Base-by-base conservation (phyloP, 176 grass and related monocot species). In the Aegilops bicornis region DNA sequence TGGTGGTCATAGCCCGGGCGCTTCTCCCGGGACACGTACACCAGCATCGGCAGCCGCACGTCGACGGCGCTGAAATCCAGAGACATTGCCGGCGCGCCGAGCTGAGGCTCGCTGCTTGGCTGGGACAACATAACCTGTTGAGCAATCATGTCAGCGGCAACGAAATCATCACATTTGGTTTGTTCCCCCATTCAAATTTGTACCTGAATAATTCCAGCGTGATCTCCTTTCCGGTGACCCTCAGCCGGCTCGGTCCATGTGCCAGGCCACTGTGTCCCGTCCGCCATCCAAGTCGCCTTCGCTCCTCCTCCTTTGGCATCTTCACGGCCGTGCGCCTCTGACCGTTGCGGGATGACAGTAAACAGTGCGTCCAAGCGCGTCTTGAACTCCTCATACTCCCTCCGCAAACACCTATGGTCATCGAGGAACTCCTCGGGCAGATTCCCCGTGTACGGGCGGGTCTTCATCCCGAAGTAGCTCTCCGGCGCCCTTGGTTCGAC, bases 21-120 rank as follows among this genome's bases (percentile, higher is more conserved):
- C 89, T 90, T 90, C 79, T 90, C 89, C 4, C 89, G 84, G 79
- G 89, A 70, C 33, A 90, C 86, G 74, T 90, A 90, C 32, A 90
- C 89, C 1, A 90, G 84, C 89, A 90, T 90, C 15, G 89, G 89
- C 19, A 90, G 89, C 12, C 89, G 79, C 10, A 86, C 32, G 12
- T 90, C 89, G 33, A 90, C 79, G 14, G 6, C 43, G 67, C 73
- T 90, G 31, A 90, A 90, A 42, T 90, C 89, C 37, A 90, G n/a
- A 22, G 39, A 19, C 35, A 56, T 64, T 65, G 79, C 79, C 36
- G 84, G 73, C 33, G 3, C n/a, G 73, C 89, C 89, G 83, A 86
- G 67, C 56, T 65, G 73, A 66, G 66, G 79, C 32, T 79, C 79
- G 43, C 64, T 7, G 5, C 73, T 25, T 10, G 89, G 89, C 27